Evolutionary conservation across 2,329 filamentous ascomycete genomes (phyloP), one percentile per base, ranked within the genome.

Genomic region (Clarireedia monteithiana): DNA sequence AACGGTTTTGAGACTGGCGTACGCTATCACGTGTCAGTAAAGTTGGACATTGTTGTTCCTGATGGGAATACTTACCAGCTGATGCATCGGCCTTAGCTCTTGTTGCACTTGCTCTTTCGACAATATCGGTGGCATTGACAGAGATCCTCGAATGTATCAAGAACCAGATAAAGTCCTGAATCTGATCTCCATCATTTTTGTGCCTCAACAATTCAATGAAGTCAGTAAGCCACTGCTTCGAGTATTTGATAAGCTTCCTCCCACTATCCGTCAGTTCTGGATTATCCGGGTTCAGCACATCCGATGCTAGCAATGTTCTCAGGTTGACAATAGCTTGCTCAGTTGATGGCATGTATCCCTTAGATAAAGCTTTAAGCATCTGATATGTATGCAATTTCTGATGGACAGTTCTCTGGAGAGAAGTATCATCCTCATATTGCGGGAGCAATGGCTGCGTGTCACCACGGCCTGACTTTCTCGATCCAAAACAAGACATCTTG

Each of bases 341-440:
- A 10, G 88, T 96, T 5, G 89, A 94, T 48, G 92, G 92, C 87
- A 97, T 91, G 72, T 85, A 96, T 5, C 92, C 92, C 66, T 89
- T 82, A 1, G 82, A 81, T 9, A 96, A 70, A 54, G 92, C 92
- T 53, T 88, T 82, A 27, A 91, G 69, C 86, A 96, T 95, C 76
- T 96, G 90, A 69, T 96, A 96, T 26, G 86, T 86, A 73, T 96
- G 92, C 59, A 97, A 80, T 77, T 96, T 96, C 71, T 92, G 84
- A 67, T 92, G 89, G 57, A 95, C 79, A 65, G 84, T 78, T 48
- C 84, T 79, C 77, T 96, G 89, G 53, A 91, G 75, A 34, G 77
- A 74, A 1, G 91, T 95, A 66, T 94, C 89, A 70, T 95, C 86
- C 65, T 84, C 77, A 76, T 94, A 94, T 65, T 84, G 85, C 57